A percentile compares a stretch with the other conserved stretches of the same genome.
phyloP scores from a whole-genome alignment of 2,329 filamentous ascomycete genomes.

The Fusarium sp. region DNA sequence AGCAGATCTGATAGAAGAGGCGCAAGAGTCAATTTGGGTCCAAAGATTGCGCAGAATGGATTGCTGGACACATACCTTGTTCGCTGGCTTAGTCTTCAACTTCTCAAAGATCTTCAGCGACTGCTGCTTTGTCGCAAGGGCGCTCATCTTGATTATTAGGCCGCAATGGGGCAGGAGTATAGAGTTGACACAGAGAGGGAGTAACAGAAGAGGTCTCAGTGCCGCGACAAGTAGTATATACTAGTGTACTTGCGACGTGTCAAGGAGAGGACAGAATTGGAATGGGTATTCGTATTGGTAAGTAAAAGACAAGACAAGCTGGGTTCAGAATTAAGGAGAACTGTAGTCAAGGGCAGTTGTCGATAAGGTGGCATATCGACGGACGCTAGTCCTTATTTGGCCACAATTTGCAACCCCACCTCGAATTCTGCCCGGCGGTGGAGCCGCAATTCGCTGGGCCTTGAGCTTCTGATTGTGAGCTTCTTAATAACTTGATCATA shows the following conservation, averaged over 20 bases:
- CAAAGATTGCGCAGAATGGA: background rate
- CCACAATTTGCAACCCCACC: constrained; percentile 43
- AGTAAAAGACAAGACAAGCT: constrained; percentile 32
- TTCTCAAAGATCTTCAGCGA: constrained; percentile 99
- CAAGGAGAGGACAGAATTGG: constrained; percentile 30
- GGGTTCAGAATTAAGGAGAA: constrained; percentile 49
- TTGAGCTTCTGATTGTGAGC: constrained; percentile 9
- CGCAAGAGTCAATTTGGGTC: constrained; percentile 17
- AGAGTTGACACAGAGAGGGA: constrained; percentile 10
- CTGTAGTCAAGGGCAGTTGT: constrained; percentile 45
- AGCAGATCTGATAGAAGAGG: constrained; percentile 77
- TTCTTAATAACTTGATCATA: background rate
- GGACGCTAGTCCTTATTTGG: constrained; percentile 50
- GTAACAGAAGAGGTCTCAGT: background rate
- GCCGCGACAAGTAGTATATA: constrained; percentile 7
- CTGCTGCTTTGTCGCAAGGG: constrained; percentile 87
- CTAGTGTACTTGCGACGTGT: constrained; percentile 29
- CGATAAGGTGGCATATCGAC: constrained; percentile 57
- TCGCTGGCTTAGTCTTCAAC: constrained; percentile 91
- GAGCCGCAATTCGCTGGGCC: constrained; percentile 20
- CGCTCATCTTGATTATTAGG: constrained; percentile 64
- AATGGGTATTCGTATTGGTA: constrained; percentile 20
- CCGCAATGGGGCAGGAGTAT: constrained; percentile 18
- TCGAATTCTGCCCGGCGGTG: constrained; percentile 54
- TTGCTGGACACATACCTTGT: constrained; percentile 75